These are phyloP conservation scores for Cudoniella acicularis DNA, from an alignment of 495 filamentous ascomycete species.

Conservation along the genomic window DNA sequence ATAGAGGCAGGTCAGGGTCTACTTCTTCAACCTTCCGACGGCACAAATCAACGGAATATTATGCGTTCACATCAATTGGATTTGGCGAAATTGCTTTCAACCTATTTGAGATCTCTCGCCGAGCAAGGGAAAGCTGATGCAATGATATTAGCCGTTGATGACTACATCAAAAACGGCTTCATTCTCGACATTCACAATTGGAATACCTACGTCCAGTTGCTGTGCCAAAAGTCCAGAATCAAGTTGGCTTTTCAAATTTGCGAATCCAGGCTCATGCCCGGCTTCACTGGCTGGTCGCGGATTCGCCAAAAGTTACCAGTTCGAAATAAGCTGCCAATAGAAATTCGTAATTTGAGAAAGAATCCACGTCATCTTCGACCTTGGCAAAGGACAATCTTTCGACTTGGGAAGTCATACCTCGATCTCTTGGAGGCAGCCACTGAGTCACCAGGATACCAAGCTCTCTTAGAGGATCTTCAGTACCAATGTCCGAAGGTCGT, in stretches of 20 bases:
- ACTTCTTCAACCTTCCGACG: conserved; percentile 16
- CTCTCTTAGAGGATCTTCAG: conserved; percentile 31
- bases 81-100: conserved; percentile 1
- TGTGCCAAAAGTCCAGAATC: conserved; percentile 39
- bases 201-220: conserved; percentile 55
- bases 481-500: conserved; percentile 47
- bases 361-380: conserved; percentile 43
- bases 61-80: conserved; percentile 3
- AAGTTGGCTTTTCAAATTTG: conserved; percentile 60
- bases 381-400: no score
- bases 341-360: conserved; percentile 30
- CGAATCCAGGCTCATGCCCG: conserved; percentile 69
- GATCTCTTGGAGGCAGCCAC: conserved; percentile 37
- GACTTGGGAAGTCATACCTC: no score
- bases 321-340: conserved; percentile 28
- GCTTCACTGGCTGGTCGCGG: conserved; percentile 67
- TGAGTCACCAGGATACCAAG: conserved; percentile 28
- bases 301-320: conserved; percentile 28
- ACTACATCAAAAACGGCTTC: conserved; percentile 60
- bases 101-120: conserved; percentile 47
- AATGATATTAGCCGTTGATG: conserved; percentile 44
- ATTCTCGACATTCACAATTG: conserved; percentile 57
- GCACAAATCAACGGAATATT: no score
- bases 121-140: conserved; percentile 40
- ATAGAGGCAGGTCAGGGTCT: conserved; percentile 35